Conservation (phyloP, 23 red algal species). For the Porphyridium purpureum region DNA sequence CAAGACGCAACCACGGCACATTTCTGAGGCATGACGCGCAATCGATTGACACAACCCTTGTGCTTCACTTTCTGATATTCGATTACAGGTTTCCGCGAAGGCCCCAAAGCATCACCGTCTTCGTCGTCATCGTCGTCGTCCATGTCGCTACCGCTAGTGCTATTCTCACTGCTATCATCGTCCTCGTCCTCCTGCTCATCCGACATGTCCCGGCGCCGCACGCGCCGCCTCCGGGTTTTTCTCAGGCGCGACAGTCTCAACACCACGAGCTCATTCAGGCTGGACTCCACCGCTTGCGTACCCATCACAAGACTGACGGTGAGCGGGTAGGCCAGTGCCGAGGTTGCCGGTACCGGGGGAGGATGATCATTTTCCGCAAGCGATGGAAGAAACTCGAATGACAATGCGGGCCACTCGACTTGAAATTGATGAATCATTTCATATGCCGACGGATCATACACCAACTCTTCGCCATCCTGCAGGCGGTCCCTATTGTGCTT, state of each 20-base stretch:
- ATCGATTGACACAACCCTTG: conserved; percentile 37
- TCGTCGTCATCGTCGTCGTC: conserved; percentile 13
- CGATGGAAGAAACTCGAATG: conserved; percentile 70
- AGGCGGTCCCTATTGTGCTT: conserved; percentile 20
- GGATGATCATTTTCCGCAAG: too few relatives aligned
- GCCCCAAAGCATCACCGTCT: conserved; percentile 1
- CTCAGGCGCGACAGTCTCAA: conserved; percentile 32
- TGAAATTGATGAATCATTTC: conserved; percentile 18
- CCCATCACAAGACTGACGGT: conserved; percentile 24
- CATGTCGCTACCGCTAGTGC: conserved; percentile 6
- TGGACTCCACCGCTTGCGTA: conserved; percentile 22
- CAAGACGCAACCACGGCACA: conserved; percentile 46
- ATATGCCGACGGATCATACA: conserved; percentile 43
- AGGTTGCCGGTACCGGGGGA: too few relatives aligned
- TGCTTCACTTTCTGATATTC: conserved; percentile 20
- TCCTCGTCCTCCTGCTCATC: conserved; percentile 8
- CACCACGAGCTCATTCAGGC: conserved; percentile 42
- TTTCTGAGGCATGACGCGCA: conserved; percentile 54
- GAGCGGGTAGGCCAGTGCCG: conserved; percentile 14
- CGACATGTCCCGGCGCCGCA: not conserved
- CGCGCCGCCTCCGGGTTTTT: conserved; percentile 3
- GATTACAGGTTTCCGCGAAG: conserved; percentile 8
- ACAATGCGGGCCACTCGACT: conserved; percentile 51
- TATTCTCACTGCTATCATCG: conserved; percentile 13
- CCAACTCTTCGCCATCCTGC: conserved; percentile 16